phyloP scores from a whole-genome alignment of 805 yeast genomes.

The Candida vartiovaarae region DNA sequence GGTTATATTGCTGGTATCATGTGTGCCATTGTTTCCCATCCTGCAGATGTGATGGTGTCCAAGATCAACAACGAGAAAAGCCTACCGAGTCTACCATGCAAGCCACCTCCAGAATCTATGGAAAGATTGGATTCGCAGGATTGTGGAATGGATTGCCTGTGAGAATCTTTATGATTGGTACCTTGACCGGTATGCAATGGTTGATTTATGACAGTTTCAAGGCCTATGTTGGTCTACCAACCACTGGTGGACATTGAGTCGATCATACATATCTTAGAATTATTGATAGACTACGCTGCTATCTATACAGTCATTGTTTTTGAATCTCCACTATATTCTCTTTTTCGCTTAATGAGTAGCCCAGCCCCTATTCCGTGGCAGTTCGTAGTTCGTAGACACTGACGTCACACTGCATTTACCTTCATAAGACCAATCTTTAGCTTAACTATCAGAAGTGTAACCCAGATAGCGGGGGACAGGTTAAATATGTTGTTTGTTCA shows the following conservation, averaged over 20 bases:
- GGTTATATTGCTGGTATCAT: constrained; percentile 97
- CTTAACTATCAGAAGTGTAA: no score
- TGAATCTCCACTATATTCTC: no score
- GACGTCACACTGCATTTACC: no score
- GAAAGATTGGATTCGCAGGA: constrained; percentile 80
- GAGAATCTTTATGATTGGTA: constrained; percentile 95
- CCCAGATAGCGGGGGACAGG: no score
- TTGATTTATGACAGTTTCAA: constrained; percentile 92
- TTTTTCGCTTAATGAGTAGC: no score
- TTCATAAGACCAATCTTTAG: no score
- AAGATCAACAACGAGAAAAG: constrained; percentile 70
- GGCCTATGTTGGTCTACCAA: constrained; percentile 90
- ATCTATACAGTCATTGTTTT: no score
- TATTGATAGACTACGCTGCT: no score
- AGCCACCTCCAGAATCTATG: constrained; percentile 70
- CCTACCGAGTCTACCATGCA: constrained; percentile 58
- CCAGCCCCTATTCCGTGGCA: no score
- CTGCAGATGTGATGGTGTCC: constrained; percentile 98
- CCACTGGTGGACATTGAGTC: constrained; percentile 55
- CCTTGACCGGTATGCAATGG: constrained; percentile 97
- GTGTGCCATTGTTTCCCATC: constrained; percentile 94
- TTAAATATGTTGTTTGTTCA: no score
- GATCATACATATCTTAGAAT: no score
- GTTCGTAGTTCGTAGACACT: no score
- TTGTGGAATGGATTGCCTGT: constrained; percentile 94